These are phyloP conservation scores for Oidiodendron maius DNA, from an alignment of 495 filamentous ascomycete species.

Conservation along the genomic window DNA sequence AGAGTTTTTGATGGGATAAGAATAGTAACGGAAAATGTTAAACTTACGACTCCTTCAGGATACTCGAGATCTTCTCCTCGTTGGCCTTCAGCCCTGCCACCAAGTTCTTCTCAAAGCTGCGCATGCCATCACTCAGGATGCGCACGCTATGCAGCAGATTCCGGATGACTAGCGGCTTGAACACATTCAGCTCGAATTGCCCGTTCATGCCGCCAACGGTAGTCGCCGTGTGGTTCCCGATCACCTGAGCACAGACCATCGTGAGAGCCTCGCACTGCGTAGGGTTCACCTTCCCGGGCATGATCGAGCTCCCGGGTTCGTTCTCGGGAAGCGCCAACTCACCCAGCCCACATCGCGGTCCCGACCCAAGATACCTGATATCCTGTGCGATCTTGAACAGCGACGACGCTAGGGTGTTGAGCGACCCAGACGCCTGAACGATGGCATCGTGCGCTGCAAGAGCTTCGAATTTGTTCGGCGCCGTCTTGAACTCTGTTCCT, in stretches of 20 bases:
- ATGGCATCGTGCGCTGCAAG: constrained; percentile 96
- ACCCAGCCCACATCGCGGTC: constrained; percentile 90
- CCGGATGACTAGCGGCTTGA: constrained; percentile 93
- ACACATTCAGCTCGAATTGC: constrained; percentile 98
- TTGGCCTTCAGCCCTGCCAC: constrained; percentile 87
- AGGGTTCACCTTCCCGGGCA: constrained; percentile 99
- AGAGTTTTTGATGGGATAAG: too few relatives aligned
- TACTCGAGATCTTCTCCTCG: constrained; percentile 77
- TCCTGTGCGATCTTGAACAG: constrained; percentile 99
- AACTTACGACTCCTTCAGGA: constrained; percentile 77
- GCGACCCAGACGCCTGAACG: constrained; percentile 84
- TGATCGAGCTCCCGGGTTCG: constrained; percentile 94
- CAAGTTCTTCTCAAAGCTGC: constrained; percentile 87
- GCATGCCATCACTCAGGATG: constrained; percentile 87
- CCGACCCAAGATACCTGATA: constrained; percentile 92
- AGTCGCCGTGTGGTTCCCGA: constrained; percentile 90
- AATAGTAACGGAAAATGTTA: background rate
- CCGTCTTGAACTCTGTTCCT: constrained; percentile 87
- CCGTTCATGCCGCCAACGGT: constrained; percentile 95
- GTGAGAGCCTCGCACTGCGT: constrained; percentile 97
- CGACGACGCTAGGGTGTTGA: constrained; percentile 89
- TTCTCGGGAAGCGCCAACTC: constrained; percentile 94
- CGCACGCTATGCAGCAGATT: constrained; percentile 89
- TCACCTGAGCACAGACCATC: constrained; percentile 96
- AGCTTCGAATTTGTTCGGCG: constrained; percentile 98